phyloP scores from a whole-genome alignment of 331 rosid genomes.

The Quercus phellos region DNA sequence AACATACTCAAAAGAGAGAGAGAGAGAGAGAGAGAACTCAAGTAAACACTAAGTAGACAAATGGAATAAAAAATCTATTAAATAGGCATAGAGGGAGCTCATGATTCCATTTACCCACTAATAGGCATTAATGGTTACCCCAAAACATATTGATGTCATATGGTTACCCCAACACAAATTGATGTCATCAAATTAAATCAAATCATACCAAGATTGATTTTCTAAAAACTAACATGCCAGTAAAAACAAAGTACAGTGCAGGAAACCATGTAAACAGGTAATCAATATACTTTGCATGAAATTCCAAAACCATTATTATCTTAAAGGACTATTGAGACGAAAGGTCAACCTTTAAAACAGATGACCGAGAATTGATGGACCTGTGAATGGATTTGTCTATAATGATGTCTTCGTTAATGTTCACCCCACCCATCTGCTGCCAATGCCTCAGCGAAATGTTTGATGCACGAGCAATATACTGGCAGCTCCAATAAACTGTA shows the following conservation, averaged over 20 bases:
- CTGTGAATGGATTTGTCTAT: conserved; percentile 87
- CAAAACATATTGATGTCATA: neutral
- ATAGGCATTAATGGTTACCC: neutral
- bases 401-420: conserved; percentile 70
- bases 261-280: neutral
- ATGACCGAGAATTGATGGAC: conserved; percentile 79
- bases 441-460: conserved; percentile 83
- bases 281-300: neutral
- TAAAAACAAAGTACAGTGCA: neutral
- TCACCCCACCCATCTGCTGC: conserved; percentile 93
- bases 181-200: neutral
- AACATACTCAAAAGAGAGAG: neutral
- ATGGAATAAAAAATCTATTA: neutral
- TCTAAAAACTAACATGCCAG: neutral
- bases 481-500: conserved; percentile 97
- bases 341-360: conserved; percentile 73
- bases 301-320: conserved; percentile 8
- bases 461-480: conserved; percentile 84
- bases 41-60: neutral
- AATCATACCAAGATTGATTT: neutral
- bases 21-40: neutral
- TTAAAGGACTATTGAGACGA: conserved; percentile 9
- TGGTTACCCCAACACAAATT: neutral
- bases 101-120: neutral
- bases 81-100: neutral